phyloP scores from a whole-genome alignment of 495 filamentous ascomycete genomes.

The Neurospora sp. region DNA sequence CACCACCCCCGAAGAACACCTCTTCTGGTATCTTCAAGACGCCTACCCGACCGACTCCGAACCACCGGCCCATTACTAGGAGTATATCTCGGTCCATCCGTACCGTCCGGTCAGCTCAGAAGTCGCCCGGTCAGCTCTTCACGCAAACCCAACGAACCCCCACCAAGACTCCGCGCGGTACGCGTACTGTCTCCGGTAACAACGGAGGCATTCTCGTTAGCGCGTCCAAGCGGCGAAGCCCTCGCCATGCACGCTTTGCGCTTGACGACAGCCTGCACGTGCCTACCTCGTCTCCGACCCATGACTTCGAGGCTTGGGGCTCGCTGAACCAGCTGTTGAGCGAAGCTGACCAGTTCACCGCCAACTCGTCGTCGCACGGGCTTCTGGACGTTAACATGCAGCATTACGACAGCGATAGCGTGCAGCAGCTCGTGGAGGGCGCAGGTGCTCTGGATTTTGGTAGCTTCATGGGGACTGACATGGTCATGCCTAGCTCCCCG shows the following conservation, averaged over 20 bases:
- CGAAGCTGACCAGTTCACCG: slow-evolving; percentile 38
- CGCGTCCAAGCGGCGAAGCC: slow-evolving; percentile 30
- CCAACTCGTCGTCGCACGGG: slow-evolving; percentile 25
- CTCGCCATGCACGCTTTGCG: slow-evolving; percentile 22
- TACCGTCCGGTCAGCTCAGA: slow-evolving; percentile 25
- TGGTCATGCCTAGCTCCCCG: slow-evolving; percentile 44
- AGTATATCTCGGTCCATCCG: slow-evolving; percentile 44
- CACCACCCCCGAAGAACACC: slow-evolving; percentile 48
- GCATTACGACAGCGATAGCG: slow-evolving; percentile 28
- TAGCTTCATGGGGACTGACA: slow-evolving; percentile 39
- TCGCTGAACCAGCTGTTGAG: slow-evolving; percentile 50
- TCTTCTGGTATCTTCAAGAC: slow-evolving; percentile 43
- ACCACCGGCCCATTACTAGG: slow-evolving; percentile 45
- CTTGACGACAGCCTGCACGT: slow-evolving; percentile 12
- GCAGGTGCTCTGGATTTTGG: slow-evolving; percentile 28
- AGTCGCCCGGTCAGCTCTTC: slow-evolving; percentile 26
- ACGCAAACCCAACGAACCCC: slow-evolving; percentile 32
- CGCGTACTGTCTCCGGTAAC: slow-evolving; percentile 8
- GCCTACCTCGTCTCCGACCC: slow-evolving; percentile 39
- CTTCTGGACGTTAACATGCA: slow-evolving; percentile 26
- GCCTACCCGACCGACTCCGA: slow-evolving; percentile 46
- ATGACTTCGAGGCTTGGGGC: slow-evolving; percentile 10
- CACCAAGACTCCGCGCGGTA: slow-evolving; percentile 29
- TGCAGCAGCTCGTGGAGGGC: slow-evolving; percentile 15
- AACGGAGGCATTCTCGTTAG: slow-evolving; percentile 9